Base-by-base conservation (phyloP, 2,329 filamentous ascomycete genomes). In the Calonectria henricotiae region DNA sequence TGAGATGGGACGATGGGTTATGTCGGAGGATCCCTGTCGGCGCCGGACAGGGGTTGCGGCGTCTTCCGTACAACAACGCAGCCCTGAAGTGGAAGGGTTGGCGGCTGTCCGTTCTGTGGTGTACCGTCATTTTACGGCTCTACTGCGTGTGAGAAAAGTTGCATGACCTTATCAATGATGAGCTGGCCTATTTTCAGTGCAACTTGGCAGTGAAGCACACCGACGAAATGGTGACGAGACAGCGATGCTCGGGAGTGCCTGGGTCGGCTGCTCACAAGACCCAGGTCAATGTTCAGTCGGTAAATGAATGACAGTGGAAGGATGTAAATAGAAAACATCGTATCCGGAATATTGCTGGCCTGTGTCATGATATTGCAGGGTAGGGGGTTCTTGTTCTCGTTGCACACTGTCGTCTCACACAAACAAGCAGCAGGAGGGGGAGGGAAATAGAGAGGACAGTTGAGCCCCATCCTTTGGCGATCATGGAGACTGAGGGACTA, bases 401-500 rank as follows among this genome's bases (percentile, higher is more conserved):
- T 68, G 51, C 67, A 69, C 62, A 27, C 54, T 44, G 51, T 67
- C 71, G 67, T 72, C 73, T 73, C 67, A 68, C 51, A 67, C 54
- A 58, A 63, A 68, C 51, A 41, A 54, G 35, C 20, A 25, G 41
- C 60, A 27, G 20, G 35, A 47, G 17, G 27, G 27, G 46, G 65
- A 69, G 23, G 64, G 47, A 67, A 62, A 72, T 41, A 54, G 39
- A 62, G 35, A 68, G 65, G 55, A 60, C 23, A 23, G 46, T 20
- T 66, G 64, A 58, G 65, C 43, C 44, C 39, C 67, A 61, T 64
- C 62, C 46, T 63, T 12, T 51, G 67, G 54, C 72, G 72, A 77
- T 77, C 68, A 65, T 75, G 73, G 74, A 77, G 69, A 77, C 75
- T 75, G 69, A 68, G 77, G 74, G 75, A 73, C 63, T 68, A 58